Evolutionary conservation across 768 basidiomycete genomes (phyloP).

Genomic region (Dentipellis sp.): DNA sequence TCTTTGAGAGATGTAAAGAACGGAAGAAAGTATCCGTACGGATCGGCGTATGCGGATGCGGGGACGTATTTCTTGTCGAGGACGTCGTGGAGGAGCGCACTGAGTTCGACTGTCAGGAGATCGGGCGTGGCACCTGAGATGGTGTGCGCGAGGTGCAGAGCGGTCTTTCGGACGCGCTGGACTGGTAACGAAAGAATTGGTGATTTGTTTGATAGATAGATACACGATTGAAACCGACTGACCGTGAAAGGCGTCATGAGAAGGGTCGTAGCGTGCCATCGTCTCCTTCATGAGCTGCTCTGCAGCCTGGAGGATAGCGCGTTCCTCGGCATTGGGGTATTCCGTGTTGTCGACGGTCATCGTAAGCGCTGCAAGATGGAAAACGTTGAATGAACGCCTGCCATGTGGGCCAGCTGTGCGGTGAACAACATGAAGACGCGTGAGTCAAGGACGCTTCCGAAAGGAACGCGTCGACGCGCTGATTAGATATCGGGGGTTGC

Average conservation of each 20-base stretch:
- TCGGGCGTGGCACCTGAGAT: slow-evolving; percentile 39
- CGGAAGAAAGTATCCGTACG: slow-evolving; percentile 58
- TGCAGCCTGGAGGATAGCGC: slow-evolving; percentile 42
- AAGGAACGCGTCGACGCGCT: background rate
- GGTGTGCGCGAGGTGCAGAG: slow-evolving; percentile 54
- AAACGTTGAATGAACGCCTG: too few species aligned
- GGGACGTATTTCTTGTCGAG: slow-evolving; percentile 80
- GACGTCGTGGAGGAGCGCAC: slow-evolving; percentile 84
- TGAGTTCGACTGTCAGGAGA: slow-evolving; percentile 70
- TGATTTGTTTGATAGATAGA: background rate
- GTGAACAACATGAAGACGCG: too few species aligned
- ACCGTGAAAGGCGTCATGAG: slow-evolving; percentile 78
- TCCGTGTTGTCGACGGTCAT: slow-evolving; percentile 2
- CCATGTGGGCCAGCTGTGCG: too few species aligned
- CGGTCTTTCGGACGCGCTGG: slow-evolving; percentile 72
- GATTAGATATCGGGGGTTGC: background rate
- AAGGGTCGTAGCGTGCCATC: slow-evolving; percentile 70
- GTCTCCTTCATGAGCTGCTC: slow-evolving; percentile 63
- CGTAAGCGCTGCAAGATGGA: background rate
- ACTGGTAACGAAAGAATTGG: slow-evolving; percentile 33
- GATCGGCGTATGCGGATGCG: slow-evolving; percentile 40
- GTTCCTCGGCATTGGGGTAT: slow-evolving; percentile 47
- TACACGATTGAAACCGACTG: background rate
- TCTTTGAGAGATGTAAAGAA: slow-evolving; percentile 39
- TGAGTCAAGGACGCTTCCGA: too few species aligned